phyloP scores from a whole-genome alignment of 345 rosid species.

The Pistacia vera region DNA sequence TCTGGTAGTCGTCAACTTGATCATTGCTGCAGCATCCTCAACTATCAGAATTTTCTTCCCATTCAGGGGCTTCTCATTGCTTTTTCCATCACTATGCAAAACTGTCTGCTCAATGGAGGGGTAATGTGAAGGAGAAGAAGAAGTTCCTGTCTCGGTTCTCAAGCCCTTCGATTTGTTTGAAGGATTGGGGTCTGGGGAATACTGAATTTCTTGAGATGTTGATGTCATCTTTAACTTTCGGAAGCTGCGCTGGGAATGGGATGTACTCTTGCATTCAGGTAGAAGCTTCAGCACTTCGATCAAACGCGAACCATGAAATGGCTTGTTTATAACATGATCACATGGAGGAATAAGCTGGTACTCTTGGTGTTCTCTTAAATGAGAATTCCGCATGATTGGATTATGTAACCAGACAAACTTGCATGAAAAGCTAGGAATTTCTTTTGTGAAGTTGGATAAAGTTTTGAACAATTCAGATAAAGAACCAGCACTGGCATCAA shows the following conservation, averaged over 20 bases:
- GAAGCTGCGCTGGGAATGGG: constrained; percentile 2
- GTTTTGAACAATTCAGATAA: constrained; percentile 4
- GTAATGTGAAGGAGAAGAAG: neutral
- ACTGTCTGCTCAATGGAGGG: neutral
- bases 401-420: constrained; percentile 37
- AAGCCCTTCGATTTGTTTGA: neutral
- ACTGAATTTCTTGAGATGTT: constrained; percentile 16
- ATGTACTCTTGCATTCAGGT: constrained; percentile 8
- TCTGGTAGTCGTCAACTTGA: neutral
- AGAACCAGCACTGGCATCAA: constrained; percentile 26
- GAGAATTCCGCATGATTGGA: constrained; percentile 1
- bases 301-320: constrained; percentile 39
- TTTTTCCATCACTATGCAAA: neutral
- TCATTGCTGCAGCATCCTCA: constrained; percentile 23
- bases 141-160: neutral
- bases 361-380: neutral
- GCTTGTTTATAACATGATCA: constrained; percentile 23
- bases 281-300: constrained; percentile 28
- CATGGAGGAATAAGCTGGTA: constrained; percentile 4
- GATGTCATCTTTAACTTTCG: constrained; percentile 3
- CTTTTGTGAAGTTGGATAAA: constrained; percentile 25
- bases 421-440: constrained; percentile 14
- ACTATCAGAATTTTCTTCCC: constrained; percentile 31
- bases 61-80: constrained; percentile 16
- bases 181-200: neutral